These are phyloP conservation scores for Fusarium citri DNA, from an alignment of 2,329 filamentous ascomycete species.

Conservation along the genomic window DNA sequence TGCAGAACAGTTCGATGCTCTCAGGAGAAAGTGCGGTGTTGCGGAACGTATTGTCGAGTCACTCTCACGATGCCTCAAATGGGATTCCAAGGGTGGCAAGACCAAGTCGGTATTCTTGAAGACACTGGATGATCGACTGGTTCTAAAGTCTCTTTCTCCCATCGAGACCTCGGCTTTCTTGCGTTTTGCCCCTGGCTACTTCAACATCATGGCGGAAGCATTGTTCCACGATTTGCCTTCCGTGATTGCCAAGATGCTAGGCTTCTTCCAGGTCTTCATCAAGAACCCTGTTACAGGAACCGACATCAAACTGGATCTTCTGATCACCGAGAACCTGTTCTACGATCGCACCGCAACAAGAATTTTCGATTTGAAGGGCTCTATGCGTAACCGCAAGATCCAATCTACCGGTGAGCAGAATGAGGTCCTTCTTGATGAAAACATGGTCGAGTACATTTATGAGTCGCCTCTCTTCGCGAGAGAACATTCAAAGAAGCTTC, in stretches of 20 bases:
- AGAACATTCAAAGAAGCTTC: conserved; percentile 94
- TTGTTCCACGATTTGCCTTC: conserved; percentile 95
- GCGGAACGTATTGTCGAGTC: conserved; percentile 95
- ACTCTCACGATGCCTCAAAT: conserved; percentile 93
- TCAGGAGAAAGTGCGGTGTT: conserved; percentile 91
- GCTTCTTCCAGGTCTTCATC: conserved; percentile 97
- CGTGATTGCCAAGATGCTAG: conserved; percentile 99
- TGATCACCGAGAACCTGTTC: conserved; percentile 98
- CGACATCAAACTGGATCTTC: conserved; percentile 92
- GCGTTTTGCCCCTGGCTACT: conserved; percentile 95
- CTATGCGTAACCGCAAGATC: conserved; percentile 98
- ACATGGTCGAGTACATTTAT: conserved; percentile 99
- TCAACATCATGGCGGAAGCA: conserved; percentile 95
- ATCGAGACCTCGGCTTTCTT: conserved; percentile 95
- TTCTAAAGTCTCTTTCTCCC: conserved; percentile 89
- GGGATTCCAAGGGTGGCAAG: conserved; percentile 98
- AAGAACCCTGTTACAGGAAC: conserved; percentile 92
- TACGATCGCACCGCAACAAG: conserved; percentile 92
- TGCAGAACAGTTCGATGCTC: conserved; percentile 95
- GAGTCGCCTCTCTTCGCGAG: conserved; percentile 95
- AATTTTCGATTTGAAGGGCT: conserved; percentile 96
- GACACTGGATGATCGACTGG: conserved; percentile 92
- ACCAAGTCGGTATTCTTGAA: conserved; percentile 98
- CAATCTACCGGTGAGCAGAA: conserved; percentile 95
- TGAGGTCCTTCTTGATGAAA: conserved; percentile 96